Percentiles rank a stretch among this genome's conserved stretches.
phyloP scores from a whole-genome alignment of 139 green algal genomes.

The Bryopsis sp. region DNA sequence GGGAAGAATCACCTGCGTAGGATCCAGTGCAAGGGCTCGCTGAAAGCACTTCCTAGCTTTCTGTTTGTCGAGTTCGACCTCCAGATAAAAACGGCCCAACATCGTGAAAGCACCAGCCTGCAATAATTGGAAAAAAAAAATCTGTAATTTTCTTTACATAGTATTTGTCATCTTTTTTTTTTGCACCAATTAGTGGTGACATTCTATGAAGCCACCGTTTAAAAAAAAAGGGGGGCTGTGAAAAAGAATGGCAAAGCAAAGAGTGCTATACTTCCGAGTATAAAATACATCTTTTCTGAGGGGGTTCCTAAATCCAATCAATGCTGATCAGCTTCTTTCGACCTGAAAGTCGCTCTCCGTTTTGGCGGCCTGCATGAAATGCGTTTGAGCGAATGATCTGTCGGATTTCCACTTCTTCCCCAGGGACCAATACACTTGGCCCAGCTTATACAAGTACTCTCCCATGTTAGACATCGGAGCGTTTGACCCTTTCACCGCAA shows the following conservation, averaged over 20 bases:
- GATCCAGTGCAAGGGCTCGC: conserved; percentile 57
- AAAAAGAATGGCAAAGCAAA: too few species aligned
- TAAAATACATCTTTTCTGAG: too few species aligned
- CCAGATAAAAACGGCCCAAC: conserved; percentile 47
- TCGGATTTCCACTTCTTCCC: not conserved
- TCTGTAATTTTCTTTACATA: too few species aligned
- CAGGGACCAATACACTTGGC: not conserved
- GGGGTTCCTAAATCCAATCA: too few species aligned
- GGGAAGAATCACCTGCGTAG: conserved; percentile 30
- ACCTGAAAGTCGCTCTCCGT: too few species aligned
- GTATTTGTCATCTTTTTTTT: too few species aligned
- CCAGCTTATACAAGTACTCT: not conserved
- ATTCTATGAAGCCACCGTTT: too few species aligned
- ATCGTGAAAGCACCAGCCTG: conserved; percentile 55
- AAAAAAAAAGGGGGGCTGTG: too few species aligned
- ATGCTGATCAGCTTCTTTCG: too few species aligned
- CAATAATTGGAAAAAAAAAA: conserved; percentile 35
- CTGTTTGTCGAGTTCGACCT: conserved; percentile 34
- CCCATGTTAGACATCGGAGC: not conserved
- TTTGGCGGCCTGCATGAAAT: conserved; percentile 44
- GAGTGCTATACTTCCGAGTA: too few species aligned
- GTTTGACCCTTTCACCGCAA: not conserved
- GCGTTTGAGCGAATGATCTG: not conserved
- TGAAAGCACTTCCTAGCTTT: conserved; percentile 58
- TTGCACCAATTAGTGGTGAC: too few species aligned